Conservation (phyloP, 2,329 filamentous ascomycete species). For the Fusarium duplospermum region DNA sequence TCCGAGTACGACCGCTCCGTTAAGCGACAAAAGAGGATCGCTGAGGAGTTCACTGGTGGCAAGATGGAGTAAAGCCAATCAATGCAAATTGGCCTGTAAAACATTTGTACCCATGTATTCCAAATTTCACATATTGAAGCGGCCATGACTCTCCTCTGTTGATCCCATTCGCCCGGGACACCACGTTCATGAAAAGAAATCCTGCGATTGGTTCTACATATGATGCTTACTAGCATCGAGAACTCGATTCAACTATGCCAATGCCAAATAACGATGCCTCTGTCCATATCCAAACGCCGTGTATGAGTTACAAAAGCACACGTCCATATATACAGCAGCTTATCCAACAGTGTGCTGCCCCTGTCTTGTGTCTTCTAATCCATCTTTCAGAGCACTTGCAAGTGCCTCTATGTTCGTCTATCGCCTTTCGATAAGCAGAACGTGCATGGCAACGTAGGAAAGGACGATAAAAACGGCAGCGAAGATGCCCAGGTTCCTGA, state of each 20-base stretch:
- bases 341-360: not conserved
- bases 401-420: conserved; percentile 46
- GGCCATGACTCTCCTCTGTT: not conserved
- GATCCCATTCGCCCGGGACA: not conserved
- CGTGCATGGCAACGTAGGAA: conserved; percentile 92
- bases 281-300: conserved; percentile 26
- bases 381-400: not conserved
- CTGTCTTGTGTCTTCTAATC: conserved; percentile 7
- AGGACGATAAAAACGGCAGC: conserved; percentile 85
- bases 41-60: conserved; percentile 70
- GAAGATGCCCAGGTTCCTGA: conserved; percentile 84
- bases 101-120: conserved; percentile 43
- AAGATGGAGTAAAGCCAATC: conserved; percentile 58
- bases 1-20: conserved; percentile 58
- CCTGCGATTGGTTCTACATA: conserved; percentile 6
- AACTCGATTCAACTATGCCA: conserved; percentile 11
- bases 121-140: conserved; percentile 30
- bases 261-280: not conserved
- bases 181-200: not conserved
- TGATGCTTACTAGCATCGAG: not conserved
- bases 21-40: conserved; percentile 65
- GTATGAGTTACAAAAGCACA: conserved; percentile 6
- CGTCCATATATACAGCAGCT: conserved; percentile 9
- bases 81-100: conserved; percentile 38
- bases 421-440: conserved; percentile 87